phyloP scores from a whole-genome alignment of 1,139 yeast genomes.

The Magnusiomyces tetraspermus region DNA sequence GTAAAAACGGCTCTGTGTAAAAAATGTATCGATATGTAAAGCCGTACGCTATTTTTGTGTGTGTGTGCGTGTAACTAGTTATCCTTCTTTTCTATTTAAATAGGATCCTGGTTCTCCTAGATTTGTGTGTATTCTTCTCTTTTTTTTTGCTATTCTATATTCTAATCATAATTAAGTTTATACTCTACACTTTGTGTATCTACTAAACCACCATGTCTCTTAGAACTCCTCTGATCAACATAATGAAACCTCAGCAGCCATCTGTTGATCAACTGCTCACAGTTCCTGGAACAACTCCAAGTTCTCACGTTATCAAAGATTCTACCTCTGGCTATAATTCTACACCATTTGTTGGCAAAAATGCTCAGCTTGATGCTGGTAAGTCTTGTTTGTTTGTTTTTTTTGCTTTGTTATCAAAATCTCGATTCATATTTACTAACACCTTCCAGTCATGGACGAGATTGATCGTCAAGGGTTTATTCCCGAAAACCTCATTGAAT shows the following conservation, averaged over 20 bases:
- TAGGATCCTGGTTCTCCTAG: neutral
- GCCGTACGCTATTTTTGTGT: no score
- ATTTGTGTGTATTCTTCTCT: neutral
- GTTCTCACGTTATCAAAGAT: conserved; percentile 10
- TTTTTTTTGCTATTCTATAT: neutral
- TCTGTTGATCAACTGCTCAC: neutral
- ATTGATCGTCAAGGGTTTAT: conserved; percentile 80
- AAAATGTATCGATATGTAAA: no score
- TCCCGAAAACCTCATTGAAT: conserved; percentile 77
- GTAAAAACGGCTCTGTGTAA: no score
- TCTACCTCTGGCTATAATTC: conserved; percentile 52
- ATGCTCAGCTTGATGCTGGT: conserved; percentile 60
- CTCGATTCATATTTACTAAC: neutral
- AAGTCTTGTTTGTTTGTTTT: conserved; percentile 9
- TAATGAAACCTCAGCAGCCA: no score
- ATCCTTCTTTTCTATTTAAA: neutral
- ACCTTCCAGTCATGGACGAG: conserved; percentile 38
- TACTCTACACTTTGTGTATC: neutral
- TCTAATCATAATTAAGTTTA: neutral
- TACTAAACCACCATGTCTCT: neutral
- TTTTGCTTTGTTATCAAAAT: neutral
- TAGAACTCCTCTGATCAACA: neutral
- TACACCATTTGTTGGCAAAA: conserved; percentile 70
- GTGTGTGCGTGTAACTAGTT: neutral
- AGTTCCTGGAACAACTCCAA: conserved; percentile 10